Conservation (phyloP, 768 basidiomycete genomes). For the Lactarius quietus region DNA sequence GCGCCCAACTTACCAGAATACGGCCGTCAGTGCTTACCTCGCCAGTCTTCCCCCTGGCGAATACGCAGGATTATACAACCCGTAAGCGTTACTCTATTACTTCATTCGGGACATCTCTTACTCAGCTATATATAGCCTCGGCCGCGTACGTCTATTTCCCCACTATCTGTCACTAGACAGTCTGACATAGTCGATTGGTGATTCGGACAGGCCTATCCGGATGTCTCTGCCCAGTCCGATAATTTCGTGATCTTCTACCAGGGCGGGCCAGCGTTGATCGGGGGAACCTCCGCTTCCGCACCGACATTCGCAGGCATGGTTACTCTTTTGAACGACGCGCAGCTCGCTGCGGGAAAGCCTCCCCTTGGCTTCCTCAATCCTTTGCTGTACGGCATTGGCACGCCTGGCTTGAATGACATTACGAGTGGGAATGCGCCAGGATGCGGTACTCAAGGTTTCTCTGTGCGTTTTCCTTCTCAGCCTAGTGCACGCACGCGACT, state of each 20-base stretch:
- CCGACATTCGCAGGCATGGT: constrained; percentile 65
- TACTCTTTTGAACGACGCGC: constrained; percentile 47
- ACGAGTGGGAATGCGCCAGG: constrained; percentile 38
- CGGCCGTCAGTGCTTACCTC: constrained; percentile 43
- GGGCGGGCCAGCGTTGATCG: constrained; percentile 6
- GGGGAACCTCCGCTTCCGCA: constrained; percentile 62
- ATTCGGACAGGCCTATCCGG: constrained; percentile 50
- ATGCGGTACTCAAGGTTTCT: constrained; percentile 38
- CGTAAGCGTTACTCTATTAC: constrained; percentile 42
- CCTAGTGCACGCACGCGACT: too few relatives aligned
- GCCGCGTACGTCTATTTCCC: constrained; percentile 43
- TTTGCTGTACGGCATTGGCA: constrained; percentile 32
- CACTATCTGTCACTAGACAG: not conserved
- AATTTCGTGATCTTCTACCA: constrained; percentile 46
- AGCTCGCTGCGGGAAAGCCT: constrained; percentile 30
- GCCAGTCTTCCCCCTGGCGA: constrained; percentile 39
- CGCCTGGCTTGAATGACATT: constrained; percentile 35
- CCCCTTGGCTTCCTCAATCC: constrained; percentile 41
- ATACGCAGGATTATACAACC: constrained; percentile 55
- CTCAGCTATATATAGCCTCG: constrained; percentile 26
- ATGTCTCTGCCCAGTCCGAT: constrained; percentile 58
- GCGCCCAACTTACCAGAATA: constrained; percentile 50
- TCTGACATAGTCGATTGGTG: not conserved
- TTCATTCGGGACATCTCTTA: not conserved
- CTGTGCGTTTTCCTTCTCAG: constrained; percentile 7